A percentile compares a stretch with the other conserved stretches of the same genome.
These are phyloP conservation scores for Colletotrichum sansevieriae DNA, from an alignment of 2,329 filamentous ascomycete species.

Conservation along the genomic window DNA sequence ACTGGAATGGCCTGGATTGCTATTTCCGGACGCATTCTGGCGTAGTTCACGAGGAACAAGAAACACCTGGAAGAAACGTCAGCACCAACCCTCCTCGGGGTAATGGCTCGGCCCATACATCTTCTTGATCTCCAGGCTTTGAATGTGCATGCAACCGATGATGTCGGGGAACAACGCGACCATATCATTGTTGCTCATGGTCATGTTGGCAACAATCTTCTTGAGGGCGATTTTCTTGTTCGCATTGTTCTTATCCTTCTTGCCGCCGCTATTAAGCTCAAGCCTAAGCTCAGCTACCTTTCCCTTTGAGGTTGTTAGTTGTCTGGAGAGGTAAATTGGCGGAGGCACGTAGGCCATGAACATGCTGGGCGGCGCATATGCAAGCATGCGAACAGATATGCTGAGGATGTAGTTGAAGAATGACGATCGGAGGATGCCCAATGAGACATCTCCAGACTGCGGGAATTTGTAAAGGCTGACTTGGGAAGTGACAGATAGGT, in stretches of 20 bases:
- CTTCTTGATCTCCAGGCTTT: constrained; percentile 98
- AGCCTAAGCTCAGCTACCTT: constrained; percentile 97
- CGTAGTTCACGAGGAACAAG: constrained; percentile 96
- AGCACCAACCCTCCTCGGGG: neutral
- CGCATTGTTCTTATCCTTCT: constrained; percentile 97
- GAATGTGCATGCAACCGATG: constrained; percentile 94
- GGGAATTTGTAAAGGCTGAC: constrained; percentile 1
- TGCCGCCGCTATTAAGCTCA: constrained; percentile 92
- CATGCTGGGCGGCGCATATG: constrained; percentile 54
- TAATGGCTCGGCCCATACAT: constrained; percentile 71
- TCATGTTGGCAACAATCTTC: constrained; percentile 99
- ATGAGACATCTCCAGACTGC: constrained; percentile 2
- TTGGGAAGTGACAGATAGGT: constrained; percentile 2
- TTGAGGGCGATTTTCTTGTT: constrained; percentile 98
- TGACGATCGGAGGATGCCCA: neutral
- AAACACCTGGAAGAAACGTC: constrained; percentile 79
- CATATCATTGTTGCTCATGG: constrained; percentile 99
- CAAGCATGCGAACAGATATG: constrained; percentile 7
- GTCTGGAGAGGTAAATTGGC: constrained; percentile 56
- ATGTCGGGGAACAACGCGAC: constrained; percentile 96
- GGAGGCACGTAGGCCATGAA: constrained; percentile 67
- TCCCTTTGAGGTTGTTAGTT: constrained; percentile 80
- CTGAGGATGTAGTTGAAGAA: neutral
- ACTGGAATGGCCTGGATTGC: constrained; percentile 93
- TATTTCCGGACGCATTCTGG: constrained; percentile 92